Conservation (phyloP, 2,329 filamentous ascomycete species). For the Mollisia scopiformis region DNA sequence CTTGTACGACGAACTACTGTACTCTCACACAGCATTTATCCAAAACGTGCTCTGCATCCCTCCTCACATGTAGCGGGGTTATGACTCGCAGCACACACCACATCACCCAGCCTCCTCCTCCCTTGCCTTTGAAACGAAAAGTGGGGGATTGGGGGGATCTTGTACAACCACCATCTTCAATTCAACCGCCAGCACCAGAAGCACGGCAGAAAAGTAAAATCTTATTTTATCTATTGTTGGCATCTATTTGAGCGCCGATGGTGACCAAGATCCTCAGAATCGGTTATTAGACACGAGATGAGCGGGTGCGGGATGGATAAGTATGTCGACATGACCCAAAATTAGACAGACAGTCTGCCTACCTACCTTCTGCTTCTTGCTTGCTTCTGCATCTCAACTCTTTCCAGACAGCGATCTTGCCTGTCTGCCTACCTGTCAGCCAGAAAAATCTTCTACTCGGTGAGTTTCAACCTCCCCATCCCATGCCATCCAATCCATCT, state of each 20-base stretch:
- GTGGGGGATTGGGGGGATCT: neutral
- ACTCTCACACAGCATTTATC: no score
- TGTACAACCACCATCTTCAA: neutral
- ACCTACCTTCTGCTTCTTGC: neutral
- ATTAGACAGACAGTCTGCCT: no score
- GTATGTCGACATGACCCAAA: neutral
- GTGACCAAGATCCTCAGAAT: no score
- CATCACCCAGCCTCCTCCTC: neutral
- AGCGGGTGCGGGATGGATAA: neutral
- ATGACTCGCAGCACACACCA: constrained; percentile 1
- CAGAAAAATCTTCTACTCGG: neutral
- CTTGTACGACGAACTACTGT: neutral
- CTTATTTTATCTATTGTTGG: no score
- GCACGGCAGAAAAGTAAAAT: no score
- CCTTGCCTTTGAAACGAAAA: neutral
- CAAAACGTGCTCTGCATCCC: constrained; percentile 3
- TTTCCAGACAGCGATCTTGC: no score
- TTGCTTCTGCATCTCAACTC: neutral
- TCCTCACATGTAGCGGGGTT: neutral
- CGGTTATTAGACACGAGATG: neutral
- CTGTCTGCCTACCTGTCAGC: no score
- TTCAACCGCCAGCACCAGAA: no score
- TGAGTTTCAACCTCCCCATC: neutral
- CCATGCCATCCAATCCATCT: neutral
- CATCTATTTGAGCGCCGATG: no score